Evolutionary conservation across 2,329 filamentous ascomycete species (phyloP).

Genomic region (Fusarium sp.): DNA sequence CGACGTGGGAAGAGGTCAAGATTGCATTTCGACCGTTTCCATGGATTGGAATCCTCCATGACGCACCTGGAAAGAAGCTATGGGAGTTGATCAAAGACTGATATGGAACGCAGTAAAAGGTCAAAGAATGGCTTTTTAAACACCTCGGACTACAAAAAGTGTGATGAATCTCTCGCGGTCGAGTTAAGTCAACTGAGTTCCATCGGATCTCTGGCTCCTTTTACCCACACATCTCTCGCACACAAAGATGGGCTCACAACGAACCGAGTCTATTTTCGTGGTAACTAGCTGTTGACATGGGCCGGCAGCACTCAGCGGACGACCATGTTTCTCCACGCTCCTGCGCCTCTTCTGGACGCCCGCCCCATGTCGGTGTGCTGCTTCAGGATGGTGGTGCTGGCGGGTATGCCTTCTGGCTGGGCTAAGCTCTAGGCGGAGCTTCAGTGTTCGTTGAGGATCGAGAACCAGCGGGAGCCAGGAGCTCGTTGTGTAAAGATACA

Average conservation of each 20-base stretch:
- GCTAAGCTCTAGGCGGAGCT: neutral
- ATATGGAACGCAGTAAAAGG: neutral
- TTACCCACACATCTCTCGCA: neutral
- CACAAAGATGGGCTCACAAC: neutral
- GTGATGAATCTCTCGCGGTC: neutral
- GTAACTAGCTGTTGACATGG: too few species aligned
- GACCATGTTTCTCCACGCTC: neutral
- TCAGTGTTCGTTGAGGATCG: neutral
- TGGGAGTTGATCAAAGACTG: conserved; percentile 15
- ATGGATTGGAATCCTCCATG: conserved; percentile 31
- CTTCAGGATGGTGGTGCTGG: neutral
- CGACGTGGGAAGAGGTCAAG: conserved; percentile 20
- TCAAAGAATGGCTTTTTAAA: neutral
- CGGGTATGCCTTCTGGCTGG: neutral
- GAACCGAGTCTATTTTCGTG: neutral
- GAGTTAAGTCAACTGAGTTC: neutral
- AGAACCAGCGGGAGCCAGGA: neutral
- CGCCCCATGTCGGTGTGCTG: neutral
- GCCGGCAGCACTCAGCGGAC: neutral
- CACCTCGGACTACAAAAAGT: neutral
- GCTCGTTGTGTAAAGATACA: neutral
- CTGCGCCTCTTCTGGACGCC: neutral
- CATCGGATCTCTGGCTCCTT: neutral
- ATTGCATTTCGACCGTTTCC: conserved; percentile 14
- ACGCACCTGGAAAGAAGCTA: conserved; percentile 9